Evolutionary conservation across 192 early-diverging fungal genomes (phyloP), one percentile per base, ranked within the genome.

Genomic region (Mortierella hygrophila): DNA sequence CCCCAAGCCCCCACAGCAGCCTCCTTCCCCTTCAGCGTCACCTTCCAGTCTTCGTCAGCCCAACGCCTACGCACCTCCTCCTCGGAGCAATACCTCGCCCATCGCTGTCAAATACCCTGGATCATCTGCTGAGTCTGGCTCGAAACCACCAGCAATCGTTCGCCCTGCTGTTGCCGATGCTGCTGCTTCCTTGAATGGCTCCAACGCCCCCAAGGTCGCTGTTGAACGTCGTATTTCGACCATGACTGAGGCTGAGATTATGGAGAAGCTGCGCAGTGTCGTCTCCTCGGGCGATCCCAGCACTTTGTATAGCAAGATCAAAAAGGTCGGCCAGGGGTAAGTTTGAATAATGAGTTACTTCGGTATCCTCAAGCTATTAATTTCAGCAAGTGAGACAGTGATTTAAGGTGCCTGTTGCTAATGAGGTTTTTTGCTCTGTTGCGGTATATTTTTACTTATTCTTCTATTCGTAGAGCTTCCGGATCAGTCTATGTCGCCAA

Each of bases 401-500:
- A 76, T 70, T 55, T 4, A 9, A 21, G 70, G 29, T 32, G 23
- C 72, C 44, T 29, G 21, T 42, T 20, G 40, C 35, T 70, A 70
- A 70, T 70, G 69, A 70, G 8, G 20, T 38, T 81, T 40, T 35
- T 38, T 81, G 65, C 29, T 71, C 57, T 68, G 57, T 35, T 60
- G 75, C 42, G 37, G 47, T 68, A 38, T 18, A 38, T 74, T 68
- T 75, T 42, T 73, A 40, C 16, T 32, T 73, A 47, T 79, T 29
- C 16, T 20, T 52, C 8, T 37, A 29, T 72, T 38, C 55, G 26
- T 72, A 94, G 93, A 88, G 98, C 98, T 6, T 98, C 97, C 47
- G 98, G 98, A 60, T 97, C 97, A n/a, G 98, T 99, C 57, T 99
- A 97, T 89, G 94, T 97, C 78, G 98, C 98, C 42, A 93, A 94